A percentile compares a stretch with the other conserved stretches of the same genome.
Evolutionary conservation across 768 basidiomycete genomes (phyloP).

Genomic region (Serpula lacrymans): DNA sequence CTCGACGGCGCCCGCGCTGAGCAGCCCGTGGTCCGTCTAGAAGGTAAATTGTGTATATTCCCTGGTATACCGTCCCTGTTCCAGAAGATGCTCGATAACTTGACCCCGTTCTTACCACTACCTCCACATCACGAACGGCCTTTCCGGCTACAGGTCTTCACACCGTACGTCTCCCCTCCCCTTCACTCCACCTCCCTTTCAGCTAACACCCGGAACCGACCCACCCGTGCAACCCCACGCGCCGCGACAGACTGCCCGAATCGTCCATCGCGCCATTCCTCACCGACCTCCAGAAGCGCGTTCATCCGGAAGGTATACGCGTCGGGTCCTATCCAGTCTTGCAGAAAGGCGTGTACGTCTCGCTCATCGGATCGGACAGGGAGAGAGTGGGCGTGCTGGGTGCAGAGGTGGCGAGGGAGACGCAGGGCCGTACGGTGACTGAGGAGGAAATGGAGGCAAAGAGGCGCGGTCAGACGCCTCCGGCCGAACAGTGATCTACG

Average conservation of each 20-base stretch:
- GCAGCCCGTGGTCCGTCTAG: slow-evolving; percentile 82
- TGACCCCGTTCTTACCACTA: slow-evolving; percentile 73
- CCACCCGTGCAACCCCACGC: neutral
- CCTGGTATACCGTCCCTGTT: slow-evolving; percentile 89
- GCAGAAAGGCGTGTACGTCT: slow-evolving; percentile 59
- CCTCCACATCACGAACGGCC: slow-evolving; percentile 75
- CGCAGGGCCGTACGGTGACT: slow-evolving; percentile 55
- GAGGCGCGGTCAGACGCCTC: too few relatives aligned
- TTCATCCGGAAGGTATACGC: slow-evolving; percentile 72
- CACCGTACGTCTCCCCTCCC: slow-evolving; percentile 46
- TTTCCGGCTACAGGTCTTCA: slow-evolving; percentile 79
- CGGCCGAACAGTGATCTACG: too few relatives aligned
- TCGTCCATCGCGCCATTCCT: slow-evolving; percentile 87
- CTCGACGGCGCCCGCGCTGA: neutral
- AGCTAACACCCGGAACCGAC: neutral
- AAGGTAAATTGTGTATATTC: slow-evolving; percentile 85
- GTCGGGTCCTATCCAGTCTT: slow-evolving; percentile 76
- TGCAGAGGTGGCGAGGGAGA: slow-evolving; percentile 56
- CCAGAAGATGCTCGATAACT: slow-evolving; percentile 70
- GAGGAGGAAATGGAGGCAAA: slow-evolving; percentile 63
- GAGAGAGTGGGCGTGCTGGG: slow-evolving; percentile 52
- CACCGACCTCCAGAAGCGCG: slow-evolving; percentile 68
- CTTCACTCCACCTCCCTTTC: neutral
- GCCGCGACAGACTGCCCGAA: slow-evolving; percentile 61
- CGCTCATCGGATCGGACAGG: slow-evolving; percentile 48